Percentiles rank a stretch among this genome's conserved stretches.
phyloP scores from a whole-genome alignment of 2,329 filamentous ascomycete genomes.

The Simplicillium sp. region DNA sequence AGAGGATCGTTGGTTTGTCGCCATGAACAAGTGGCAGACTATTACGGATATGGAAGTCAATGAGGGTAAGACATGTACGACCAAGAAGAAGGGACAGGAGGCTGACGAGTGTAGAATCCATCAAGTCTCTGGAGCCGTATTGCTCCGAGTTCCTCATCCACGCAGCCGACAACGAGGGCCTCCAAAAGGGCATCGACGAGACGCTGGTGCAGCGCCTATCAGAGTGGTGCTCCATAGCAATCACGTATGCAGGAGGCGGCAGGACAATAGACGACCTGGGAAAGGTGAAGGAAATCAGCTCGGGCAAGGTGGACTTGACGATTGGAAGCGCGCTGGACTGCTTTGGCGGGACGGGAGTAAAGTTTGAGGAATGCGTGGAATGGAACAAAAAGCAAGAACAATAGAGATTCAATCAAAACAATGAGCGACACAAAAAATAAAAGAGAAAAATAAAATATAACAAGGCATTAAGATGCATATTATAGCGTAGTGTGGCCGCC shows the following conservation, averaged over 20 bases:
- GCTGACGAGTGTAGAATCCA: conserved; percentile 51
- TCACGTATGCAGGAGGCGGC: conserved; percentile 95
- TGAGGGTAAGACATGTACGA: conserved; percentile 52
- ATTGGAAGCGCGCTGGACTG: conserved; percentile 95
- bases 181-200: conserved; percentile 86
- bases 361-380: conserved; percentile 76
- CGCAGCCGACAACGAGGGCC: conserved; percentile 90
- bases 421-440: conserved; percentile 1
- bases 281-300: conserved; percentile 67
- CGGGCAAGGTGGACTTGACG: conserved; percentile 79
- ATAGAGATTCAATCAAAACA: neutral
- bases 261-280: conserved; percentile 74
- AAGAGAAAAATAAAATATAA: neutral
- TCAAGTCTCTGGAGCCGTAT: conserved; percentile 73
- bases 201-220: conserved; percentile 68
- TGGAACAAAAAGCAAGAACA: conserved; percentile 60
- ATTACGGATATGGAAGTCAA: conserved; percentile 94
- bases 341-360: conserved; percentile 82
- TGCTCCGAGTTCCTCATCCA: conserved; percentile 97
- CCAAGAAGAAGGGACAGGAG: too few species aligned
- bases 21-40: conserved; percentile 98
- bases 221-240: conserved; percentile 81
- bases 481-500: too few species aligned
- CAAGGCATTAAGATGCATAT: neutral
- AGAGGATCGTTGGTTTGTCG: conserved; percentile 77